These are phyloP conservation scores for Scheffersomyces quercinus DNA, from an alignment of 1,139 yeast genomes.

Conservation along the genomic window DNA sequence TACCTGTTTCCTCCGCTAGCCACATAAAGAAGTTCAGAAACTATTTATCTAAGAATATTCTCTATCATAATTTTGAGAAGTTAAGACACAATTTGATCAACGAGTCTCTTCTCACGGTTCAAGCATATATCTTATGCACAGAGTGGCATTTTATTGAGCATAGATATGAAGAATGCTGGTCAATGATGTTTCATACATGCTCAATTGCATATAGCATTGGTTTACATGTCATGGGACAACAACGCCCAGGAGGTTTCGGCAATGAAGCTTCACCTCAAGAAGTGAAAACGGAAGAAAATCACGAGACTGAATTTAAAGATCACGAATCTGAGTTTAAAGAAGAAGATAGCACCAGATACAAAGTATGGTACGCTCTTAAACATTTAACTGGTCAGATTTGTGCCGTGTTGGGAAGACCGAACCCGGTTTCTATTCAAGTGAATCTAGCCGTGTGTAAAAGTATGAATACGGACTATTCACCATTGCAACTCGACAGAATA, in stretches of 20 bases:
- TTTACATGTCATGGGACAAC: conserved; percentile 45
- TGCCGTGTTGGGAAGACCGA: conserved; percentile 56
- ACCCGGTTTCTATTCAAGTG: conserved; percentile 54
- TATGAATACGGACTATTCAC: conserved; percentile 15
- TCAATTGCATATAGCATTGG: conserved; percentile 54
- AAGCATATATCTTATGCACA: conserved; percentile 51
- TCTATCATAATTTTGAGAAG: conserved; percentile 38
- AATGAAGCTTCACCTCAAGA: neutral
- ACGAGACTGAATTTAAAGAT: conserved; percentile 2
- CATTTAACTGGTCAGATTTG: conserved; percentile 50
- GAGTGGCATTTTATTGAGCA: conserved; percentile 53
- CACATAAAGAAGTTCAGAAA: conserved; percentile 27
- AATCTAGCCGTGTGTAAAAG: conserved; percentile 36
- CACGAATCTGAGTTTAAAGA: conserved; percentile 2
- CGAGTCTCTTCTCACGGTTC: conserved; percentile 49
- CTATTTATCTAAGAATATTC: conserved; percentile 29
- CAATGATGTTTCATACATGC: conserved; percentile 50
- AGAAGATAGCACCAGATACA: conserved; percentile 32
- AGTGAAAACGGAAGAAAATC: neutral
- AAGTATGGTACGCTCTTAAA: conserved; percentile 53
- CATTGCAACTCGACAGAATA: conserved; percentile 22
- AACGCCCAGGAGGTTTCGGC: too few species aligned
- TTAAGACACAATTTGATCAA: conserved; percentile 47
- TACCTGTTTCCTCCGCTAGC: conserved; percentile 20
- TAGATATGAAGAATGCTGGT: conserved; percentile 51